Conservation (phyloP, 2,329 filamentous ascomycete species). For the Domatiomyces globalis region DNA sequence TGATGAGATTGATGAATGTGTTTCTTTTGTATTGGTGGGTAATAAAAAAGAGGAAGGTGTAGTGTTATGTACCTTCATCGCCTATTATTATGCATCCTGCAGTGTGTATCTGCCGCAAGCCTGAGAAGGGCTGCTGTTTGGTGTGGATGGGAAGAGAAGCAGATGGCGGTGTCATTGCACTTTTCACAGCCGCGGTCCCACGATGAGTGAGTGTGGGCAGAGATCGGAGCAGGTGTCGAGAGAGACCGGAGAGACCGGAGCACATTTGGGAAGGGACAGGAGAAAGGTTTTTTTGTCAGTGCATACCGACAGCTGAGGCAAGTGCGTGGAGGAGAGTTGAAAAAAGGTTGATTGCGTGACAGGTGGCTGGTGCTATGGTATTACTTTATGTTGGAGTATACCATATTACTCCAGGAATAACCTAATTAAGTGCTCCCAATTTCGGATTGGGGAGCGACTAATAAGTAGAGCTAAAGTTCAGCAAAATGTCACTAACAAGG, state of each 20-base stretch:
- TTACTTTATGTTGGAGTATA: no score
- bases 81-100: slow-evolving; percentile 90
- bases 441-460: no score
- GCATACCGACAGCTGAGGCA: not conserved
- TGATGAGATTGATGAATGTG: not conserved
- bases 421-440: no score
- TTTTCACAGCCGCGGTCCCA: slow-evolving; percentile 26
- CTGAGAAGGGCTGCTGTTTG: slow-evolving; percentile 16
- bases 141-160: not conserved
- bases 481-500: no score
- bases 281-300: not conserved
- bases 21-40: no score
- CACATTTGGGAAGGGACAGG: slow-evolving; percentile 45
- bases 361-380: no score
- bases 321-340: not conserved
- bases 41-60: not conserved
- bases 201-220: slow-evolving; percentile 43
- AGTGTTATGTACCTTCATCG: slow-evolving; percentile 34
- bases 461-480: no score
- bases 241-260: slow-evolving; percentile 57
- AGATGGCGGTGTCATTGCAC: slow-evolving; percentile 15
- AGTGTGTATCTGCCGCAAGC: slow-evolving; percentile 50
- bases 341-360: no score
- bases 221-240: slow-evolving; percentile 55
- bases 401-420: no score